Conservation (phyloP, 805 yeast species). For the Zygosaccharomyces bailii region DNA sequence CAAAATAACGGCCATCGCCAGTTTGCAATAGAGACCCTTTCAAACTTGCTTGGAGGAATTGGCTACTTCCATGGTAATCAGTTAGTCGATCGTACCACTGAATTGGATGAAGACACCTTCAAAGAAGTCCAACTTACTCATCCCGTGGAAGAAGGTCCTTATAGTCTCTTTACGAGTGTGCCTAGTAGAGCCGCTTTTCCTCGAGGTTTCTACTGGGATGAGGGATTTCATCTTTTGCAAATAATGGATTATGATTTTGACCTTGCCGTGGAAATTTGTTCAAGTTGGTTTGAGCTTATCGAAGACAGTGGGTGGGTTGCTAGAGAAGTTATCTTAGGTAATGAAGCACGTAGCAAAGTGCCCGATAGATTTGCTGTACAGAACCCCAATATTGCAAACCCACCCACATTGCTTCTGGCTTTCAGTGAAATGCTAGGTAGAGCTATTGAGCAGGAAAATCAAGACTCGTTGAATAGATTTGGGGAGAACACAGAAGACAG, state of each 20-base stretch:
- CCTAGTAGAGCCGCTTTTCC: constrained; percentile 96
- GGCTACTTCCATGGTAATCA: constrained; percentile 85
- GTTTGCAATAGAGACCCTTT: constrained; percentile 75
- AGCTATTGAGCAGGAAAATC: constrained; percentile 33
- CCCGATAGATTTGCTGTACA: constrained; percentile 82
- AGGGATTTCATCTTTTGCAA: constrained; percentile 90
- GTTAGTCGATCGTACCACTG: constrained; percentile 69
- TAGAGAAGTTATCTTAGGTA: constrained; percentile 89
- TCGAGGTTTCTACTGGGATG: constrained; percentile 98
- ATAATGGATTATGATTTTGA: constrained; percentile 80
- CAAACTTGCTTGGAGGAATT: constrained; percentile 86
- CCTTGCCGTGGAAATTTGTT: constrained; percentile 69
- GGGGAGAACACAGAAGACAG: constrained; percentile 25
- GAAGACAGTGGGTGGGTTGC: constrained; percentile 94
- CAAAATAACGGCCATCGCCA: constrained; percentile 39
- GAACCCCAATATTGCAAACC: constrained; percentile 87
- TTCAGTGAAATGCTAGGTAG: constrained; percentile 55
- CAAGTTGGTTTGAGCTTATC: constrained; percentile 83
- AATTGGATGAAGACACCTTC: constrained; percentile 66
- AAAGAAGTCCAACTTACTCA: constrained; percentile 45
- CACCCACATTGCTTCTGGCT: constrained; percentile 85
- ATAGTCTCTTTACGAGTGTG: constrained; percentile 71
- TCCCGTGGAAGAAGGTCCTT: constrained; percentile 72
- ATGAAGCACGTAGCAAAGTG: constrained; percentile 83
- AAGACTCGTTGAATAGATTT: constrained; percentile 11